Conservation (phyloP, 2,329 filamentous ascomycete genomes). For the Penicillium sp. region DNA sequence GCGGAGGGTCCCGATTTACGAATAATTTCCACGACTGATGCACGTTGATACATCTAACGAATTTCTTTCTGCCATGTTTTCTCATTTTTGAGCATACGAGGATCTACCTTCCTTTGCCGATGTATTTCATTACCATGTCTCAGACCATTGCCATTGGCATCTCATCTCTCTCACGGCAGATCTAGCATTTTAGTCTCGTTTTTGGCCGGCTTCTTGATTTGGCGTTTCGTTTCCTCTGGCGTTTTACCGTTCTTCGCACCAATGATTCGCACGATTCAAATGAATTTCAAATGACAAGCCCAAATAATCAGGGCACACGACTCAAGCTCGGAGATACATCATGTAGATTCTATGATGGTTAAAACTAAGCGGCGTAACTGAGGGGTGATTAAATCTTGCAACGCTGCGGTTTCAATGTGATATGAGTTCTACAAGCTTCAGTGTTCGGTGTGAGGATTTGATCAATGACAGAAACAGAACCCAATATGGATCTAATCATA, state of each 20-base stretch:
- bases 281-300: not conserved
- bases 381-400: not conserved
- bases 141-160: not conserved
- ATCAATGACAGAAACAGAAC: not conserved
- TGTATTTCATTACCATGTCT: not conserved
- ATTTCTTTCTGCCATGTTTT: not conserved
- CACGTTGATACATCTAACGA: not conserved
- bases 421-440: too few relatives aligned
- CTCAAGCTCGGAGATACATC: not conserved
- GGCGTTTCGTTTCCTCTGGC: not conserved
- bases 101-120: not conserved
- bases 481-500: not conserved
- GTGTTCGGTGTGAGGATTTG: too few relatives aligned
- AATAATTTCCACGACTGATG: conserved; percentile 9
- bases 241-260: not conserved
- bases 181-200: not conserved
- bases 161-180: not conserved
- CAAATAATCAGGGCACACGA: not conserved
- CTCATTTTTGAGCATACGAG: not conserved
- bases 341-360: not conserved
- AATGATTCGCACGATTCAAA: not conserved
- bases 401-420: too few relatives aligned
- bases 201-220: not conserved
- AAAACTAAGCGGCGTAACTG: not conserved
- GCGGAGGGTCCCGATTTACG: conserved; percentile 19